Percentiles rank a stretch among this genome's conserved stretches.
These are phyloP conservation scores for Diaporthe sp. DNA, from an alignment of 2,329 filamentous ascomycete species.

Conservation along the genomic window DNA sequence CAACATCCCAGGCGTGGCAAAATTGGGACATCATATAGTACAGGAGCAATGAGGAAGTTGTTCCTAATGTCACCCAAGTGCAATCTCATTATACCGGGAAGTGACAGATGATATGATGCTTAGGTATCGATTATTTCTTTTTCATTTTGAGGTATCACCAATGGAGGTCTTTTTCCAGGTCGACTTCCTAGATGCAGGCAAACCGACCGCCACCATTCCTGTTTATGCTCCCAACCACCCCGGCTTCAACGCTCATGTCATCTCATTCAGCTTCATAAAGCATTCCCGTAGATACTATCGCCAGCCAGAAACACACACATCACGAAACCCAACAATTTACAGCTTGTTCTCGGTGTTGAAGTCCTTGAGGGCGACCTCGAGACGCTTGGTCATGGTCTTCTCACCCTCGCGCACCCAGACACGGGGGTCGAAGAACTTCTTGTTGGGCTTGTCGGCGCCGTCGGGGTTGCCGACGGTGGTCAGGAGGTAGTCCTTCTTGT, in stretches of 20 bases:
- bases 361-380: constrained; percentile 85
- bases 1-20: not conserved
- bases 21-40: not conserved
- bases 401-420: constrained; percentile 98
- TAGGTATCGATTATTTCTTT: constrained; percentile 25
- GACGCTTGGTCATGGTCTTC: constrained; percentile 92
- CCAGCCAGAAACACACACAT: not conserved
- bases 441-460: constrained; percentile 93
- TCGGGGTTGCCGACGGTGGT: constrained; percentile 94
- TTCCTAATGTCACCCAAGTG: not conserved
- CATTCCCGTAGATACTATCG: not conserved
- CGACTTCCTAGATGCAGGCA: constrained; percentile 29
- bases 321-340: constrained; percentile 59
- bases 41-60: not conserved
- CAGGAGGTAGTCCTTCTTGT: constrained; percentile 95
- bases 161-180: constrained; percentile 17
- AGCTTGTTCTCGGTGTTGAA: constrained; percentile 88
- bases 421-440: constrained; percentile 93
- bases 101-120: not conserved
- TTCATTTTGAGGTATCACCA: constrained; percentile 29
- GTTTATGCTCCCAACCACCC: constrained; percentile 12
- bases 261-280: constrained; percentile 17
- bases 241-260: constrained; percentile 17
- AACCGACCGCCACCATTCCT: not conserved
- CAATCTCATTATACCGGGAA: too few species aligned